Evolutionary conservation across 2,329 filamentous ascomycete species (phyloP), one percentile per base, ranked within the genome.

Genomic region (Myriosclerotinia duriaeana): DNA sequence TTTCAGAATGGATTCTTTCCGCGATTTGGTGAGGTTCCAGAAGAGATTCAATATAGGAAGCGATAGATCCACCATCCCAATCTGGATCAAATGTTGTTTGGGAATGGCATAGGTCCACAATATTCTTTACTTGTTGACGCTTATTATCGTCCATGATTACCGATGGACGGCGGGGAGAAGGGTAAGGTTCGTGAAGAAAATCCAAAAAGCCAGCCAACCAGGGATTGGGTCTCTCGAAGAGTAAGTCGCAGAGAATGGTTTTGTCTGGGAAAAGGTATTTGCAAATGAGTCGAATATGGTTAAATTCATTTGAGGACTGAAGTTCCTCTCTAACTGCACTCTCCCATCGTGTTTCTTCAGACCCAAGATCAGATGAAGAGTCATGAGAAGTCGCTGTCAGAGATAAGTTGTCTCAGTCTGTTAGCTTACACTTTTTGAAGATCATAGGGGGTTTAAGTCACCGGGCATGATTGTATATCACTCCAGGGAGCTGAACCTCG

Each of bases 371-470:
- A 34, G 30, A 34, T 34, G 30, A 34, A 34, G 30, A 34, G 30
- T 34, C 30, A 34, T 53, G 9, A 53, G 8, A 53, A 53, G 52
- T 53, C 11, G 11, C 7, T 53, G n/a, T 53, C 11, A 53, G n/a
- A 8, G 11, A 34, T 53, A 53, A 53, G 11, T 34, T 26, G 26
- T 53, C 20, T 53, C 2, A 34, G 9, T 53, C 52, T 53, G n/a
- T 53, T 53, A 53, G 26, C 22, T 53, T 53, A 53, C n/a, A 53
- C 22, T 34, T 3, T 53, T 53, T 53, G 12, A 53, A 53, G 11
- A 34, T 53, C n/a, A 34, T 53, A 8, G n/a, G 22, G n/a, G 52
- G 7, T 5, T 5, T 53, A 5, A 53, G 26, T 53, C 7, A 53
- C 26, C n/a, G 34, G 20, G 2, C n/a, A 53, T 53, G n/a, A 53